phyloP scores from a whole-genome alignment of 495 filamentous ascomycete genomes.

The Margaritispora aquatica region DNA sequence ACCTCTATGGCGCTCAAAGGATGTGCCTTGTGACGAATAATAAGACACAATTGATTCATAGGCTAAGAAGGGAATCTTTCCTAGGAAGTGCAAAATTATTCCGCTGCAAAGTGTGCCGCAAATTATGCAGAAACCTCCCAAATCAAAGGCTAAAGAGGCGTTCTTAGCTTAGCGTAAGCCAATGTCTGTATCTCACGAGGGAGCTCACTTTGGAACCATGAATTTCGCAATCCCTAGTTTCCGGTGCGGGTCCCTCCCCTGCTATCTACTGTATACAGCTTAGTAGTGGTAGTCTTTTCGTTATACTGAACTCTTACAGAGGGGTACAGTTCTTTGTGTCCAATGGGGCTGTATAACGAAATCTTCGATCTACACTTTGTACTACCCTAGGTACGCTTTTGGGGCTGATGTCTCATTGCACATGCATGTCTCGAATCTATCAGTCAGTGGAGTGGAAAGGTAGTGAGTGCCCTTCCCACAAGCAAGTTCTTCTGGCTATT shows the following conservation, averaged over 20 bases:
- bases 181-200: neutral
- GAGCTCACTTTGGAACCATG: no score
- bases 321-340: no score
- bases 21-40: neutral
- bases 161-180: neutral
- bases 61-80: neutral
- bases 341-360: neutral
- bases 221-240: no score
- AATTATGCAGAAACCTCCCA: neutral
- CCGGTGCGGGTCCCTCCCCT: no score
- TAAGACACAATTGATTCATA: neutral
- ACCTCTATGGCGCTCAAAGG: no score
- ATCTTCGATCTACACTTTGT: neutral
- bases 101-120: neutral
- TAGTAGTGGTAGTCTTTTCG: no score
- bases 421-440: neutral
- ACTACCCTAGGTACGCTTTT: neutral
- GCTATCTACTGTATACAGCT: no score
- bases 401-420: neutral
- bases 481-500: neutral
- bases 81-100: neutral
- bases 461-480: neutral
- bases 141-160: neutral
- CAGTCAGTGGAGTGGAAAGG: neutral
- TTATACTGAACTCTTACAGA: no score